Evolutionary conservation across 1,284 basidiomycete species (phyloP).

Genomic region (Anthracocystis setariae): DNA sequence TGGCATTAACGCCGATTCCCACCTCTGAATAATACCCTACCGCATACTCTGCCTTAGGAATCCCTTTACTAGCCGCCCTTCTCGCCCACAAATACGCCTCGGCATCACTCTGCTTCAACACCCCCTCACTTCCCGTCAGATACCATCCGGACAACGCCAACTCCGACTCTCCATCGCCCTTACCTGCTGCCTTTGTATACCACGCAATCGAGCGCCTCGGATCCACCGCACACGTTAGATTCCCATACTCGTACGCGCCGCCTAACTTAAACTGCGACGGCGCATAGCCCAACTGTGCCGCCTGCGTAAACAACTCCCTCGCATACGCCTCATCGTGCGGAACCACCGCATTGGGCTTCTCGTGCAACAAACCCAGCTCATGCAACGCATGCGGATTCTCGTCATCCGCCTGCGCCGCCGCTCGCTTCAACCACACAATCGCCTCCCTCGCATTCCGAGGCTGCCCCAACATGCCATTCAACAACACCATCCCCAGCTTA

Average conservation of each 20-base stretch:
- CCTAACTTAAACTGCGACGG: conserved; percentile 95
- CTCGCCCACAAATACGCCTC: conserved; percentile 82
- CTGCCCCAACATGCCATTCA: conserved; percentile 86
- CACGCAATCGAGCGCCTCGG: conserved; percentile 93
- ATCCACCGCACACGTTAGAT: conserved; percentile 88
- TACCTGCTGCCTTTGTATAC: conserved; percentile 97
- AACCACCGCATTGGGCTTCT: conserved; percentile 69
- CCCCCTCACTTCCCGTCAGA: conserved; percentile 81
- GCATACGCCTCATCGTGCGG: conserved; percentile 81
- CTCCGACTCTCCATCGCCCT: conserved; percentile 92
- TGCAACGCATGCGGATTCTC: conserved; percentile 98
- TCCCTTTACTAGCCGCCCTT: conserved; percentile 69
- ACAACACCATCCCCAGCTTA: conserved; percentile 94
- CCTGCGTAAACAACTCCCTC: conserved; percentile 86
- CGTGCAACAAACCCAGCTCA: conserved; percentile 92
- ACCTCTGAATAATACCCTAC: conserved; percentile 91
- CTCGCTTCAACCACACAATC: conserved; percentile 91
- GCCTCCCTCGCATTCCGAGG: conserved; percentile 88
- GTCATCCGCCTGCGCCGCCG: conserved; percentile 95
- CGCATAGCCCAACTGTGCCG: conserved; percentile 91
- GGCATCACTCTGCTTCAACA: conserved; percentile 94
- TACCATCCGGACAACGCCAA: conserved; percentile 98
- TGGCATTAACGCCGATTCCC: conserved; percentile 95
- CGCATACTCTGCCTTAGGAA: conserved; percentile 78
- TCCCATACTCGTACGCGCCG: conserved; percentile 92